Conservation (phyloP, 768 basidiomycete genomes). For the Phylloporus scabripes region DNA sequence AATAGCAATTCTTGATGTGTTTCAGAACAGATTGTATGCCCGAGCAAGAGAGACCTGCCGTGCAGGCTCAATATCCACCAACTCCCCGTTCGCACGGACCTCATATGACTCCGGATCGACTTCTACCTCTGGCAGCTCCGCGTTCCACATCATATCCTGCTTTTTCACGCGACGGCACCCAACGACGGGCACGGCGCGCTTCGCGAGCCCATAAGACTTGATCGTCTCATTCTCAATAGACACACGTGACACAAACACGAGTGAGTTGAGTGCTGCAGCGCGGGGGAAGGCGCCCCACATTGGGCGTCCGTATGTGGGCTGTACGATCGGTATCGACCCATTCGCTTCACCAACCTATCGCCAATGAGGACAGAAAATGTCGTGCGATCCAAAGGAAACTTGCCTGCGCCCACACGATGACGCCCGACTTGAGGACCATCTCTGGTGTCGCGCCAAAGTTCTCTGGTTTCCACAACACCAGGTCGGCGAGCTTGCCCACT, state of each 20-base stretch:
- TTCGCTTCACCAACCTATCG: constrained; percentile 93
- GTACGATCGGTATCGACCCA: constrained; percentile 92
- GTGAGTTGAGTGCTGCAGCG: constrained; percentile 67
- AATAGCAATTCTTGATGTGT: background rate
- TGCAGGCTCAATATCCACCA: constrained; percentile 75
- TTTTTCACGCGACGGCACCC: constrained; percentile 74
- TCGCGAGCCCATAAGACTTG: constrained; percentile 61
- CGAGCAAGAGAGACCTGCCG: constrained; percentile 59
- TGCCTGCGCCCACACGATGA: constrained; percentile 88
- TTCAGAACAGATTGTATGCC: constrained; percentile 77
- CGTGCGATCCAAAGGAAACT: constrained; percentile 13
- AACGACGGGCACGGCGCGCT: constrained; percentile 68
- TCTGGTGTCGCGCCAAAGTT: constrained; percentile 91
- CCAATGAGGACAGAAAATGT: background rate
- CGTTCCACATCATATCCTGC: constrained; percentile 93
- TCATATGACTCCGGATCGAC: constrained; percentile 94
- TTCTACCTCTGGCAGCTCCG: constrained; percentile 68
- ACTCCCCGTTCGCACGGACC: constrained; percentile 71
- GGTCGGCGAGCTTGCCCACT: constrained; percentile 80
- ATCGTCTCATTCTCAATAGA: constrained; percentile 59
- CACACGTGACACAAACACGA: constrained; percentile 77
- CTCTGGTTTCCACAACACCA: constrained; percentile 94
- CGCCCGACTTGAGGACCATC: constrained; percentile 92
- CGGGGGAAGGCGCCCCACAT: constrained; percentile 76
- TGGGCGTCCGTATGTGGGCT: constrained; percentile 77